Conservation (phyloP, 1,284 basidiomycete species). For the Cryptococcus sp. region DNA sequence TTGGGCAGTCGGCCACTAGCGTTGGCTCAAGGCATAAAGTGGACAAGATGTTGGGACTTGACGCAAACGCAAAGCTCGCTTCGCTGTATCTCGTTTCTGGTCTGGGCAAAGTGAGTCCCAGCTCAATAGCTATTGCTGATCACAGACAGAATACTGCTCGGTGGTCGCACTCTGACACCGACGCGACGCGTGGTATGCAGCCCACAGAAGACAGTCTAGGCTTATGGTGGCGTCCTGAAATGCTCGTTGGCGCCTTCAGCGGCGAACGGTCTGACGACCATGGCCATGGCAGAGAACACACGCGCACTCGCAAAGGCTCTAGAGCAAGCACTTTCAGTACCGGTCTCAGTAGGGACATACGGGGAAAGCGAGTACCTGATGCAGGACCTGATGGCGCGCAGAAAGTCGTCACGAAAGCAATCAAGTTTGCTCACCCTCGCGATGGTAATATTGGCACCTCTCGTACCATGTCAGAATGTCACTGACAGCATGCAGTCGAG, state of each 20-base stretch:
- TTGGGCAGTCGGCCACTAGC: conserved; percentile 10
- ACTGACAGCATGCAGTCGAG: conserved; percentile 76
- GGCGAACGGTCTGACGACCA: conserved; percentile 57
- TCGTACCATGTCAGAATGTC: neutral
- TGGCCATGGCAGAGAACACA: conserved; percentile 18
- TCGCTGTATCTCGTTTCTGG: conserved; percentile 58
- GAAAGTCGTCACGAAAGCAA: conserved; percentile 83
- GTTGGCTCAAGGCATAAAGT: conserved; percentile 28
- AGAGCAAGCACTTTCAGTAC: conserved; percentile 54
- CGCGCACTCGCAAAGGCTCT: conserved; percentile 31
- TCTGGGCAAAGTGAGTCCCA: conserved; percentile 52
- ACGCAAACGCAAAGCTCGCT: conserved; percentile 49
- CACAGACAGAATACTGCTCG: conserved; percentile 29
- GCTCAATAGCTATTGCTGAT: neutral
- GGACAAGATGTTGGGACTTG: conserved; percentile 39
- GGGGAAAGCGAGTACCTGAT: conserved; percentile 56
- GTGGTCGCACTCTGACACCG: conserved; percentile 92
- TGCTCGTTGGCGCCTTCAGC: conserved; percentile 82
- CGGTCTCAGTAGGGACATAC: conserved; percentile 45
- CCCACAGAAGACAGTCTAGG: conserved; percentile 85
- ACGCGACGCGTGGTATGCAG: conserved; percentile 77
- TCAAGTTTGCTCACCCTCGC: conserved; percentile 65
- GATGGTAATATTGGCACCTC: conserved; percentile 25
- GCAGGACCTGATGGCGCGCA: conserved; percentile 42
- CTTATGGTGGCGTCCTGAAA: conserved; percentile 92